Evolutionary conservation across 345 rosid genomes (phyloP), one percentile per base, ranked within the genome.

Genomic region (Populus simonii): DNA sequence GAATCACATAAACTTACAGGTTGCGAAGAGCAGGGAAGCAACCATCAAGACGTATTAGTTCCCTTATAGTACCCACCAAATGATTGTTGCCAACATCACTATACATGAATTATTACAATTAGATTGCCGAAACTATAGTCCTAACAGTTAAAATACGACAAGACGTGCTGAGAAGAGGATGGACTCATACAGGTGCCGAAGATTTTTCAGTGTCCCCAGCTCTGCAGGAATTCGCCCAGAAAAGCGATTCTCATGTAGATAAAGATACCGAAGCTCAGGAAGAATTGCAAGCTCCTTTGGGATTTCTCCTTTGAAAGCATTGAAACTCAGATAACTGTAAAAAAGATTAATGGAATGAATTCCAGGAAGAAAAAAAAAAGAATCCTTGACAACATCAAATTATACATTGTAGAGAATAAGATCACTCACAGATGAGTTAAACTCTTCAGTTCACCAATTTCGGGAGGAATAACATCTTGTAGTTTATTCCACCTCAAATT

Each of bases 21-120:
- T 95, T 95, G 71, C 96, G 91, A 71, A 95, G 89, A 72, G 90
- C 79, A 69, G 94, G 93, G 80, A 95, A 95, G 83, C 98, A 88
- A 79, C 96, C 98, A 79, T 92, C 97, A 72, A 90, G 81, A 66
- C 97, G 92, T 70, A 94, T 95, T 78, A 95, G 91, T 82, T 95
- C 98, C 76, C 99, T 81, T 43, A 95, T 87, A 8, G 98, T 95
- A 80, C 99, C 98, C 57, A 95, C 97, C 87, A 95, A 82, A 88
- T 92, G 98, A 76, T 93, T 95, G 88, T 91, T 93, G 35, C 99
- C 97, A 75, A 89, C 91, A 92, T 95, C 98, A 90, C 97, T 95
- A 84, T 23, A 68, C 51, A 83, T 49, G 43, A 7, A 68, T 17
- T 62, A 45, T 1, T 15, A 71, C 31, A 68, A 63, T 71, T 12